phyloP scores from a whole-genome alignment of 2,329 filamentous ascomycete species.

The Cladosporium phlei region DNA sequence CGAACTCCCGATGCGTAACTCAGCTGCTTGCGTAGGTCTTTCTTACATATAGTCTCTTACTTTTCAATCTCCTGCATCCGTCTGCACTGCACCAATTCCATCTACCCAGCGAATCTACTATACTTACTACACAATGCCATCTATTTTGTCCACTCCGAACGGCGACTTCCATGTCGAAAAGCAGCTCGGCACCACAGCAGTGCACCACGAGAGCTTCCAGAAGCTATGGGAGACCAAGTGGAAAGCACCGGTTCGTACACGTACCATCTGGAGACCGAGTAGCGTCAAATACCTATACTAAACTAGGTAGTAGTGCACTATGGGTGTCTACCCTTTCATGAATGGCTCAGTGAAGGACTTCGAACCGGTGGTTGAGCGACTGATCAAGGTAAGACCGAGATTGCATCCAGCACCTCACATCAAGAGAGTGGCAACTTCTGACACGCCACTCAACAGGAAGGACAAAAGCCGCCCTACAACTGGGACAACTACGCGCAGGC shows the following conservation, averaged over 20 bases:
- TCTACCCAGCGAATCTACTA: no score
- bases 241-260: slow-evolving; percentile 57
- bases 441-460: slow-evolving; percentile 34
- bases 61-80: neutral
- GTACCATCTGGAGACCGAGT: no score
- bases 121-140: neutral
- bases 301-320: slow-evolving; percentile 46
- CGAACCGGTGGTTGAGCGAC: slow-evolving; percentile 59
- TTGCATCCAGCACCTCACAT: neutral
- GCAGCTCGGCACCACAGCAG: slow-evolving; percentile 37
- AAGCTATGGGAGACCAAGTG: slow-evolving; percentile 69
- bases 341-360: slow-evolving; percentile 66
- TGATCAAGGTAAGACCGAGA: slow-evolving; percentile 48
- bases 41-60: neutral
- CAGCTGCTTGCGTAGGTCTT: neutral
- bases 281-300: no score
- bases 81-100: no score
- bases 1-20: neutral
- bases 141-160: slow-evolving; percentile 14
- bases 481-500: slow-evolving; percentile 59
- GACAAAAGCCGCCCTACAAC: slow-evolving; percentile 60
- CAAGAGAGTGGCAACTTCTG: neutral
- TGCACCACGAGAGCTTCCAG: slow-evolving; percentile 45
- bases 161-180: slow-evolving; percentile 44
- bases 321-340: slow-evolving; percentile 52